A percentile compares a stretch with the other conserved stretches of the same genome.
Evolutionary conservation across 75 land plant genomes (phyloP).

Genomic region (Pinus taeda): DNA sequence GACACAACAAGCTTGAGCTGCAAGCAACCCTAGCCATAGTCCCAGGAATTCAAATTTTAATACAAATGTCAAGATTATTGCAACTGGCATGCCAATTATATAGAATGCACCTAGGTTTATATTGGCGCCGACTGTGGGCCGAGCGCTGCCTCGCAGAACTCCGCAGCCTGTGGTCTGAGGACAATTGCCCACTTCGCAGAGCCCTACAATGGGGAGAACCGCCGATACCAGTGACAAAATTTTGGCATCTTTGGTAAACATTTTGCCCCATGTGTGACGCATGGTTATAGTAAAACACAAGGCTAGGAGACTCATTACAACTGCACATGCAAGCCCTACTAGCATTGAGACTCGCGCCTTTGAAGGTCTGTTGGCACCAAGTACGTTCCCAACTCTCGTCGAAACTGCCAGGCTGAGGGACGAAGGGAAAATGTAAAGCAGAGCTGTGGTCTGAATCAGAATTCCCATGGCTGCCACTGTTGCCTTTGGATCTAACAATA

Average conservation of each 20-base stretch:
- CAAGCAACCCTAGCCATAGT: slow-evolving; percentile 61
- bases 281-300: slow-evolving; percentile 35
- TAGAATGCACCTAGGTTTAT: slow-evolving; percentile 61
- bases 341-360: slow-evolving; percentile 25
- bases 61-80: slow-evolving; percentile 34
- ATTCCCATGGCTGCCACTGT: slow-evolving; percentile 54
- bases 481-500: slow-evolving; percentile 25
- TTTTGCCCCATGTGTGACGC: slow-evolving; percentile 37
- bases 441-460: slow-evolving; percentile 43
- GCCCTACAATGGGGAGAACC: slow-evolving; percentile 52
- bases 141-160: slow-evolving; percentile 59
- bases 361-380: slow-evolving; percentile 36
- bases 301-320: slow-evolving; percentile 33
- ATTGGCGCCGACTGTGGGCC: slow-evolving; percentile 54
- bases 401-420: slow-evolving; percentile 45
- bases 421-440: slow-evolving; percentile 59
- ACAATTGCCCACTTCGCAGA: slow-evolving; percentile 72
- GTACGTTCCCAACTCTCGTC: slow-evolving; percentile 55
- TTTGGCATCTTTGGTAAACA: slow-evolving; percentile 46
- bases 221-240: slow-evolving; percentile 35
- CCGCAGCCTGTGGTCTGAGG: slow-evolving; percentile 71
- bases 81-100: slow-evolving; percentile 53
- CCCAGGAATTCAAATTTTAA: slow-evolving; percentile 38
- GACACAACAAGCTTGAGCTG: slow-evolving; percentile 44
- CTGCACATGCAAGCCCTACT: slow-evolving; percentile 22